Evolutionary conservation across 2,329 filamentous ascomycete species (phyloP).

Genomic region (Pseudogymnoascus sp.): DNA sequence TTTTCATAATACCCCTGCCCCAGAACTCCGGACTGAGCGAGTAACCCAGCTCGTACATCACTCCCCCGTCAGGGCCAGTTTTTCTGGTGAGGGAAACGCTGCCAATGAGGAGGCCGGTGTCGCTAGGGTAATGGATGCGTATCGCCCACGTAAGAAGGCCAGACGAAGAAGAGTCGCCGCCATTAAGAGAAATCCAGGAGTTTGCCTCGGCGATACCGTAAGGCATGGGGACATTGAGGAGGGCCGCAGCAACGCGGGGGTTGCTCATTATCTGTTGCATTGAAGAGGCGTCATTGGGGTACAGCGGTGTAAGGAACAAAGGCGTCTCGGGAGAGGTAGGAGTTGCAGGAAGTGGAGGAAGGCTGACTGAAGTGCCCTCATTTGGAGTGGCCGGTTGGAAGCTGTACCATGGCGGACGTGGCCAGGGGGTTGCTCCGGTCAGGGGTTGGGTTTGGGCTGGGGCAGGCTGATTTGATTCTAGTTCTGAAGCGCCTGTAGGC

Average conservation of each 20-base stretch:
- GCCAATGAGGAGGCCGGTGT: not conserved
- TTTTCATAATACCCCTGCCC: slow-evolving; percentile 7
- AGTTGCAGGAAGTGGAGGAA: not conserved
- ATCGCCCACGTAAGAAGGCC: not conserved
- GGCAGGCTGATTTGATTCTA: not conserved
- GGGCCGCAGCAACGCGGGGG: not conserved
- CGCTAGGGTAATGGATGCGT: not conserved
- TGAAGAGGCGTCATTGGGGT: not conserved
- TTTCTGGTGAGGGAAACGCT: not conserved
- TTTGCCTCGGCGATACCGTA: not conserved
- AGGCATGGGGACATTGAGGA: slow-evolving; percentile 7
- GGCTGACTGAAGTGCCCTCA: not conserved
- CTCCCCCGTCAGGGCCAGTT: not conserved
- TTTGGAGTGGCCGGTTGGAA: not conserved
- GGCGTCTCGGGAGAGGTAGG: not conserved
- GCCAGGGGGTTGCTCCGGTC: not conserved
- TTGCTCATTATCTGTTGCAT: not conserved
- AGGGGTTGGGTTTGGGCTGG: not conserved
- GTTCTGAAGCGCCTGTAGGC: not conserved
- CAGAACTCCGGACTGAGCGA: slow-evolving; percentile 5
- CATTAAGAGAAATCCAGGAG: not conserved
- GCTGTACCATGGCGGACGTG: not conserved
- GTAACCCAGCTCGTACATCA: slow-evolving; percentile 8
- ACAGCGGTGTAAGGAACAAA: slow-evolving; percentile 5
- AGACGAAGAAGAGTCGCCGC: not conserved